Evolutionary conservation across 345 rosid species (phyloP).

Genomic region (Arabis hirsuta): DNA sequence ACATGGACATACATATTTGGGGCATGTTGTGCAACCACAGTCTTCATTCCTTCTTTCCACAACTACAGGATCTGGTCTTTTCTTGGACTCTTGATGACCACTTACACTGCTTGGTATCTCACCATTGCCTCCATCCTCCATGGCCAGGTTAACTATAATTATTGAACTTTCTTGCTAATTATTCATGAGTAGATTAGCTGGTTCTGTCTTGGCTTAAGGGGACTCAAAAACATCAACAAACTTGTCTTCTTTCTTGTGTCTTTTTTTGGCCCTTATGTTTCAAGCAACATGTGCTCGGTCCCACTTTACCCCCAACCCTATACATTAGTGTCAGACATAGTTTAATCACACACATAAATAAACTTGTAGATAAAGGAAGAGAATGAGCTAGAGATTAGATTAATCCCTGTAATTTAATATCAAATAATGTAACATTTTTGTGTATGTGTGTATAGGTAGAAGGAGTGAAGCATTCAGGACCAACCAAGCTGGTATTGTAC

Average conservation of each 20-base stretch:
- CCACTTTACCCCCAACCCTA: slow-evolving; percentile 29
- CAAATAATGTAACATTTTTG: no score
- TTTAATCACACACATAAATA: slow-evolving; percentile 1
- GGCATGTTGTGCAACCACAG: slow-evolving; percentile 98
- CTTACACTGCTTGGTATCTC: slow-evolving; percentile 99
- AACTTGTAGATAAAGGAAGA: slow-evolving; percentile 10
- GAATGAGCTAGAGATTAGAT: background rate
- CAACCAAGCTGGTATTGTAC: slow-evolving; percentile 80
- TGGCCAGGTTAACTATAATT: slow-evolving; percentile 68
- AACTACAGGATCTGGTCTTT: slow-evolving; percentile 99
- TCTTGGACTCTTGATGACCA: slow-evolving; percentile 96
- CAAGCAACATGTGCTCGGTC: slow-evolving; percentile 41
- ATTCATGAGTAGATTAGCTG: slow-evolving; percentile 26
- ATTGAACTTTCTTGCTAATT: no score
- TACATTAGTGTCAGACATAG: slow-evolving; percentile 38
- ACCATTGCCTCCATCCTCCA: slow-evolving; percentile 91
- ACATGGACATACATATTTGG: slow-evolving; percentile 99
- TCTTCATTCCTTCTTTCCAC: slow-evolving; percentile 97
- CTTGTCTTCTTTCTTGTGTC: slow-evolving; percentile 41
- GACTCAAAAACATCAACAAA: slow-evolving; percentile 41
- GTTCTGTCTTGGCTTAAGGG: slow-evolving; percentile 27
- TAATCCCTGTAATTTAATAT: background rate
- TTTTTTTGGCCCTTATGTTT: slow-evolving; percentile 31
- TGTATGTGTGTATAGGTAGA: slow-evolving; percentile 54
- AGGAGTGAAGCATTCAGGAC: slow-evolving; percentile 94